Evolutionary conservation across 2,329 filamentous ascomycete species (phyloP).

Genomic region (Colletotrichum nymphaeae): DNA sequence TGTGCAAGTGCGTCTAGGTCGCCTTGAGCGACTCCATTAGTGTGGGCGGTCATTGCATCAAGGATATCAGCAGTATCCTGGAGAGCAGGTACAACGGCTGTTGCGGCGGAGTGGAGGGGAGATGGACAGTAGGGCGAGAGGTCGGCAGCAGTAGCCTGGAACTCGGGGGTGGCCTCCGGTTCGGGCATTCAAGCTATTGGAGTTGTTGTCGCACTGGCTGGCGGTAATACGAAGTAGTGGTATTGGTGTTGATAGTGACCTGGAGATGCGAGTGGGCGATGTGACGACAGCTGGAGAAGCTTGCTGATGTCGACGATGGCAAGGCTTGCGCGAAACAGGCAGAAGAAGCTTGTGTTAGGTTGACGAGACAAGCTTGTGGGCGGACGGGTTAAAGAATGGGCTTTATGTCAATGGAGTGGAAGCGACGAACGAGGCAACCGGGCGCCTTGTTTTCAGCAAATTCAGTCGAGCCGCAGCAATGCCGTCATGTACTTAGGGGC

Average conservation of each 20-base stretch:
- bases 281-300: background rate
- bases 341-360: conserved; percentile 2
- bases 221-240: background rate
- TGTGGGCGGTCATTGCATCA: conserved; percentile 52
- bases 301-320: background rate
- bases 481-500: conserved; percentile 10
- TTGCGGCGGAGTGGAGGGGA: conserved; percentile 58
- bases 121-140: conserved; percentile 64
- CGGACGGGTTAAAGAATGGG: conserved; percentile 6
- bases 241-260: conserved; percentile 3
- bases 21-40: conserved; percentile 40
- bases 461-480: conserved; percentile 13
- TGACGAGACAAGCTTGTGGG: background rate
- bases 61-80: conserved; percentile 64
- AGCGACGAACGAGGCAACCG: conserved; percentile 19
- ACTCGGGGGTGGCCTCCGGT: conserved; percentile 46
- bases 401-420: conserved; percentile 21
- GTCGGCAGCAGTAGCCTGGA: conserved; percentile 65
- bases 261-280: background rate
- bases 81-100: conserved; percentile 60
- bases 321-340: conserved; percentile 22
- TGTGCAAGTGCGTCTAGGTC: conserved; percentile 43
- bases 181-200: conserved; percentile 56
- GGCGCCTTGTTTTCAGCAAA: conserved; percentile 26
- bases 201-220: background rate